These are phyloP conservation scores for Diaporthe sp. DNA, from an alignment of 2,329 filamentous ascomycete genomes.

Conservation along the genomic window DNA sequence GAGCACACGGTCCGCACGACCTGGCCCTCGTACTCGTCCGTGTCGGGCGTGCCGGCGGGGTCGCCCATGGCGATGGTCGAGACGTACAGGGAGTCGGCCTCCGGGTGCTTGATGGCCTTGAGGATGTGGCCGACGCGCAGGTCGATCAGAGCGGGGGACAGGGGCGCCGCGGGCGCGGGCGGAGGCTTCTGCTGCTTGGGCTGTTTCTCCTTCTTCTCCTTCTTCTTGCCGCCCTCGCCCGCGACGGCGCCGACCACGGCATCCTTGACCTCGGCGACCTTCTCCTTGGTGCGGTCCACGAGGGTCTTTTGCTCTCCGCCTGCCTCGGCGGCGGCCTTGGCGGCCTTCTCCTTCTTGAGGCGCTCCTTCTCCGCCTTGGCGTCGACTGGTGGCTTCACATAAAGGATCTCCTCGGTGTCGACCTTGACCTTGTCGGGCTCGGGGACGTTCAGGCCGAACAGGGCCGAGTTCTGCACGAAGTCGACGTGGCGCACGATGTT, in stretches of 20 bases:
- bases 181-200: constrained; percentile 80
- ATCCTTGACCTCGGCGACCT: constrained; percentile 65
- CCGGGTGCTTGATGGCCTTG: constrained; percentile 94
- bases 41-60: constrained; percentile 87
- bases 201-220: constrained; percentile 92
- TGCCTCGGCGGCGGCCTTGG: constrained; percentile 69
- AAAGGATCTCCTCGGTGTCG: constrained; percentile 84
- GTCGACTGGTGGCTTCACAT: constrained; percentile 90
- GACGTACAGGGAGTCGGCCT: constrained; percentile 95
- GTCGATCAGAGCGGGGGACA: constrained; percentile 90
- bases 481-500: constrained; percentile 93
- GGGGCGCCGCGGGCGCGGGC: constrained; percentile 78
- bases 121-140: constrained; percentile 97
- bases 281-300: constrained; percentile 73
- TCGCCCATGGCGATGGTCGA: constrained; percentile 97
- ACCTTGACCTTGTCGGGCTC: constrained; percentile 83
- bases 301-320: constrained; percentile 64
- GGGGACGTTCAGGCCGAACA: constrained; percentile 79
- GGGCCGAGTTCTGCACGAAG: constrained; percentile 91
- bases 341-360: constrained; percentile 95
- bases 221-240: constrained; percentile 80
- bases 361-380: constrained; percentile 96
- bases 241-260: constrained; percentile 60
- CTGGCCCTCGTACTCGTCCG: constrained; percentile 90
- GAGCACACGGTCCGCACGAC: constrained; percentile 96